A percentile compares a stretch with the other conserved stretches of the same genome.
These are phyloP conservation scores for Hypoxylon lienhwacheense DNA, from an alignment of 495 filamentous ascomycete genomes.

Conservation along the genomic window DNA sequence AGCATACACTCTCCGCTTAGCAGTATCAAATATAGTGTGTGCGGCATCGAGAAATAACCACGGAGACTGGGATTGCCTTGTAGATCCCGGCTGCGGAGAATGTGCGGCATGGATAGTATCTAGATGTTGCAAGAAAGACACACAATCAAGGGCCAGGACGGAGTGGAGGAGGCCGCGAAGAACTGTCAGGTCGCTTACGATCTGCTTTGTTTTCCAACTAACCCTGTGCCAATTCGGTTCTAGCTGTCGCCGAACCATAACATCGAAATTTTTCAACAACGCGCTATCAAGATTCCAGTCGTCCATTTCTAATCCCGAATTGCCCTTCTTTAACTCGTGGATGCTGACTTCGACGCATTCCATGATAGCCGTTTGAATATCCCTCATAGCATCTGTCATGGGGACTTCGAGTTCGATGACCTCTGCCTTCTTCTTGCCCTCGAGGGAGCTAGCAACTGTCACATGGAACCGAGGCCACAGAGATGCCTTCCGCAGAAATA, in stretches of 20 bases:
- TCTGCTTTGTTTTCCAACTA: slow-evolving; percentile 90
- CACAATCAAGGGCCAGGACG: slow-evolving; percentile 83
- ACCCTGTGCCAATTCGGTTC: slow-evolving; percentile 98
- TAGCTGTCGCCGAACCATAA: slow-evolving; percentile 82
- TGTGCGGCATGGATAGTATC: slow-evolving; percentile 93
- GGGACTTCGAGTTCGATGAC: slow-evolving; percentile 96
- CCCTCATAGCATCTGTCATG: slow-evolving; percentile 91
- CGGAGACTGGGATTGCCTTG: slow-evolving; percentile 83
- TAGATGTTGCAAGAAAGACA: slow-evolving; percentile 88
- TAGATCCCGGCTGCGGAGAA: slow-evolving; percentile 84
- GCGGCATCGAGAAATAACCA: slow-evolving; percentile 97
- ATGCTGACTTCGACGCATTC: slow-evolving; percentile 97
- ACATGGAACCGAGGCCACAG: slow-evolving; percentile 97
- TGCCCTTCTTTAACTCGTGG: slow-evolving; percentile 84
- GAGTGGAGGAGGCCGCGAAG: slow-evolving; percentile 85
- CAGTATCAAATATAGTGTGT: slow-evolving; percentile 88
- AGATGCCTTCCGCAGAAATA: slow-evolving; percentile 85
- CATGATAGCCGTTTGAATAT: slow-evolving; percentile 91
- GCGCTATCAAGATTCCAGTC: slow-evolving; percentile 98
- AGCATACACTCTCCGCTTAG: slow-evolving; percentile 86
- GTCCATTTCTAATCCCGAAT: slow-evolving; percentile 89
- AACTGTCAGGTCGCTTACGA: slow-evolving; percentile 84
- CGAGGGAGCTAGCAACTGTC: slow-evolving; percentile 80
- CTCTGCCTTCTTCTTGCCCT: slow-evolving; percentile 92
- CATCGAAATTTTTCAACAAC: slow-evolving; percentile 87